Evolutionary conservation across 257 asterid species (phyloP).

Genomic region (Nicotiana tabacum): DNA sequence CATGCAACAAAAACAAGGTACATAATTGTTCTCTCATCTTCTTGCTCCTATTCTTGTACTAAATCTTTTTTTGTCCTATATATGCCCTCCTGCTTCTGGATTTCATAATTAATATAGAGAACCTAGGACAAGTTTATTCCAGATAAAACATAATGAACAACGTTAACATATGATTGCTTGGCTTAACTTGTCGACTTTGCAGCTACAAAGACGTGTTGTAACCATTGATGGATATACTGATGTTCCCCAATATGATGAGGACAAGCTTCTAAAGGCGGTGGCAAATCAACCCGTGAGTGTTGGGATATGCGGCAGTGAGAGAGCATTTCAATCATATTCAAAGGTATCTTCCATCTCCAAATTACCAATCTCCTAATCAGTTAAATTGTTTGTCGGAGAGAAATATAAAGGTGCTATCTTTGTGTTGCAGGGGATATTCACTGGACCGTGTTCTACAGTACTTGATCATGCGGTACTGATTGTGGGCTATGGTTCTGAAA

Average conservation of each 20-base stretch:
- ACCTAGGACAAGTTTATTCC: neutral
- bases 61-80: neutral
- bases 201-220: conserved; percentile 67
- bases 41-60: neutral
- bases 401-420: neutral
- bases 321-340: conserved; percentile 73
- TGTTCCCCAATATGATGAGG: conserved; percentile 54
- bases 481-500: conserved; percentile 73
- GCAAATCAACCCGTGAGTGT: conserved; percentile 90
- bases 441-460: conserved; percentile 81
- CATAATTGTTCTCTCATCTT: neutral
- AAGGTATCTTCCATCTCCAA: conserved; percentile 34
- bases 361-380: neutral
- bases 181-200: conserved; percentile 19
- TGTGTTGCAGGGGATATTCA: conserved; percentile 68
- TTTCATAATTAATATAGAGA: neutral
- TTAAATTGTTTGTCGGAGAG: neutral
- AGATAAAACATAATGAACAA: neutral
- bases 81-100: neutral
- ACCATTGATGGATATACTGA: conserved; percentile 80
- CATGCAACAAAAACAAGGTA: conserved; percentile 66
- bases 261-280: conserved; percentile 64
- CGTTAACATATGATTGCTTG: neutral
- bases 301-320: conserved; percentile 84
- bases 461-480: conserved; percentile 89